A percentile compares a stretch with the other conserved stretches of the same genome.
Evolutionary conservation across 441 rosid genomes (phyloP).

Genomic region (Mallotus repandus): DNA sequence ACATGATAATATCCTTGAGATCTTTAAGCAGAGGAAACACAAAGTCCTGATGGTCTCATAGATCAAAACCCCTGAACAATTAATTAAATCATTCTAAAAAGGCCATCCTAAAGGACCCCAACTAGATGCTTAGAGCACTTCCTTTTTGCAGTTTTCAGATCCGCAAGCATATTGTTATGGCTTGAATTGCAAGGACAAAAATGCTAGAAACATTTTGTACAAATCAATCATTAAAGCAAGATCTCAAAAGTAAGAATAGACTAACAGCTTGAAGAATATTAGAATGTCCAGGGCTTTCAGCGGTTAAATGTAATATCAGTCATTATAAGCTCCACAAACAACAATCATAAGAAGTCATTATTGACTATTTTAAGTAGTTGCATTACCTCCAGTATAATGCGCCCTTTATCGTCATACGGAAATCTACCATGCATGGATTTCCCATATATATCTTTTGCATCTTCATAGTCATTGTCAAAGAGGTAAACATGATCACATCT

Average conservation of each 20-base stretch:
- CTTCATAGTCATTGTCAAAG: conserved; percentile 85
- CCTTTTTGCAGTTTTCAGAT: neutral
- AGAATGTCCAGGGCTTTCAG: neutral
- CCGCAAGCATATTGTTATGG: conserved; percentile 1
- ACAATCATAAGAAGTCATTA: neutral
- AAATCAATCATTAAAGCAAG: conserved; percentile 3
- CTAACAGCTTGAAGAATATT: neutral
- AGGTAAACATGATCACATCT: conserved; percentile 93
- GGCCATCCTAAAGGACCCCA: neutral
- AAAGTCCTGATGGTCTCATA: conserved; percentile 1
- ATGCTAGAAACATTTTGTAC: conserved; percentile 1
- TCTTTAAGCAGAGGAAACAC: neutral
- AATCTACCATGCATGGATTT: conserved; percentile 75
- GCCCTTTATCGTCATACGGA: conserved; percentile 80
- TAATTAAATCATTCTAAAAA: neutral
- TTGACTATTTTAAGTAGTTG: neutral
- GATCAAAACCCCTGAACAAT: conserved; percentile 3
- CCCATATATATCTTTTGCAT: conserved; percentile 84
- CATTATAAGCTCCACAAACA: neutral
- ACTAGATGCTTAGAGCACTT: neutral
- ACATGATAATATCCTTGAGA: neutral
- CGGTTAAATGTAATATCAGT: neutral
- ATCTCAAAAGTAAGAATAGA: conserved; percentile 1
- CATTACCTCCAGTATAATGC: conserved; percentile 82
- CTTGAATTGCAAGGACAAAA: conserved; percentile 2